These are phyloP conservation scores for Trypanosoma theileri DNA, from an alignment of 208 protist genomes.

Conservation along the genomic window DNA sequence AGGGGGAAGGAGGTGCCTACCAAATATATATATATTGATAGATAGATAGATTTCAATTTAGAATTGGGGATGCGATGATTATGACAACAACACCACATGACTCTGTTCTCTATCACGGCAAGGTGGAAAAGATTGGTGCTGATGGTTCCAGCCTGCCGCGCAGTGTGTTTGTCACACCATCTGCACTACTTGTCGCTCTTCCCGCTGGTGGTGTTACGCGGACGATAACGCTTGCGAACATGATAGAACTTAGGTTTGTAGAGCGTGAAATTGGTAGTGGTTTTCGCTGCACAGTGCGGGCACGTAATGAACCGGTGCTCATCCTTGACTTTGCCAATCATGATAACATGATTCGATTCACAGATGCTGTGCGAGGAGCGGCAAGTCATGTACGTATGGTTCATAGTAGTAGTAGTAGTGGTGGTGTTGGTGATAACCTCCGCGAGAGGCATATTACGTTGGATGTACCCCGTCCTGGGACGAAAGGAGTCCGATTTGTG, in stretches of 20 bases:
- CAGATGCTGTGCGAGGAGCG: slow-evolving; percentile 6
- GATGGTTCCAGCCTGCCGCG: slow-evolving; percentile 45
- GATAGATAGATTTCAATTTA: background rate
- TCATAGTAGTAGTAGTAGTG: background rate
- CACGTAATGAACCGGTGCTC: slow-evolving; percentile 1
- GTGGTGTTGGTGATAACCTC: too few species aligned
- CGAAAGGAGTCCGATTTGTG: slow-evolving; percentile 16
- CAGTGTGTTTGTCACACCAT: slow-evolving; percentile 36
- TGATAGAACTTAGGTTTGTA: slow-evolving; percentile 2
- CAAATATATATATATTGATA: slow-evolving; percentile 2
- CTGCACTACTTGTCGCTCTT: slow-evolving; percentile 43
- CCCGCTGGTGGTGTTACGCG: slow-evolving; percentile 50
- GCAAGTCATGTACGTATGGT: slow-evolving; percentile 5
- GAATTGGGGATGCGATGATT: background rate
- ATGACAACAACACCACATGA: background rate
- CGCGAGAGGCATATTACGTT: background rate
- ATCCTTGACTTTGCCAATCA: slow-evolving; percentile 11
- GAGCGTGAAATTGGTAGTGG: background rate
- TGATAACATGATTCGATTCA: slow-evolving; percentile 1
- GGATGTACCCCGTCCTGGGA: background rate
- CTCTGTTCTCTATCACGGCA: slow-evolving; percentile 24
- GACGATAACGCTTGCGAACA: slow-evolving; percentile 29
- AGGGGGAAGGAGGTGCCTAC: too few species aligned
- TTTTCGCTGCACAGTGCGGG: slow-evolving; percentile 8
- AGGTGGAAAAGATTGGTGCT: slow-evolving; percentile 49